A percentile compares a stretch with the other conserved stretches of the same genome.
Evolutionary conservation across 257 asterid species (phyloP).

Genomic region (Gentiana dahurica): DNA sequence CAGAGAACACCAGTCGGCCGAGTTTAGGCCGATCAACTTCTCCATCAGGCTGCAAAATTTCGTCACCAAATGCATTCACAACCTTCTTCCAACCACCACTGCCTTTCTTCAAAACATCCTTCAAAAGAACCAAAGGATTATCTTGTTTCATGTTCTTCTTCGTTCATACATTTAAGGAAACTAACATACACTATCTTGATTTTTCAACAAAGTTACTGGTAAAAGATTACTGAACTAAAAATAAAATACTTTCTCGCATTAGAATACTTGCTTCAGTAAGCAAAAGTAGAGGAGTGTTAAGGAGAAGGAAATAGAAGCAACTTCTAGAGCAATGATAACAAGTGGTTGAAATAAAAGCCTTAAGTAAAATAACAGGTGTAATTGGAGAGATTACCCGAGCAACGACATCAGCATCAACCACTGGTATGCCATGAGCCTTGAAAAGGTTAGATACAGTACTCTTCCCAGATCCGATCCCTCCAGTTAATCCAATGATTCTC

Average conservation of each 20-base stretch:
- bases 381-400: conserved; percentile 57
- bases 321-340: neutral
- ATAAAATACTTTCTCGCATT: too few relatives aligned
- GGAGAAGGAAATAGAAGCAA: neutral
- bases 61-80: conserved; percentile 72
- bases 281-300: neutral
- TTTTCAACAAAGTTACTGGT: neutral
- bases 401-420: conserved; percentile 74
- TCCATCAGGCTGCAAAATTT: conserved; percentile 54
- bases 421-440: conserved; percentile 61
- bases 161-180: too few relatives aligned
- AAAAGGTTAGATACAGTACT: conserved; percentile 78
- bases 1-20: conserved; percentile 70
- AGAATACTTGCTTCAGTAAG: too few relatives aligned
- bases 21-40: conserved; percentile 83
- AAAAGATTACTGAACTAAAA: neutral
- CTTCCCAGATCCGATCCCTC: conserved; percentile 88
- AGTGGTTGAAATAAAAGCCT: too few relatives aligned
- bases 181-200: neutral
- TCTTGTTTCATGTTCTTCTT: neutral
- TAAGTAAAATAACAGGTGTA: too few relatives aligned
- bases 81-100: conserved; percentile 87
- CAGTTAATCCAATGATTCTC: conserved; percentile 86
- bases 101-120: conserved; percentile 71
- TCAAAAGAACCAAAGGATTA: neutral